Conservation (phyloP, 192 early-diverging fungal genomes). For the Umbelopsis ramanniana region DNA sequence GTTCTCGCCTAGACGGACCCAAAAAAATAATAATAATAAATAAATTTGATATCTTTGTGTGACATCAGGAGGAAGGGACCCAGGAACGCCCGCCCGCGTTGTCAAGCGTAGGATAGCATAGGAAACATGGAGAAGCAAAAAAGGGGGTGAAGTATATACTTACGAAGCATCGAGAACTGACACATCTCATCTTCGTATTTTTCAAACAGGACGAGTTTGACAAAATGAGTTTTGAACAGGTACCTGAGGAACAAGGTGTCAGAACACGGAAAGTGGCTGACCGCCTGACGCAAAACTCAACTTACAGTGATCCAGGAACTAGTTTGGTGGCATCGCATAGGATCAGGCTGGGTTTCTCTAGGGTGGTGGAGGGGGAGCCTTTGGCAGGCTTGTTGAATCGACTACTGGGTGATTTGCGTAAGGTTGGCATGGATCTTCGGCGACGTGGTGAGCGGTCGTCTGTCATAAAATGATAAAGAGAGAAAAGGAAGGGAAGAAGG, state of each 20-base stretch:
- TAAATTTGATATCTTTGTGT: constrained; percentile 20
- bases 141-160: neutral
- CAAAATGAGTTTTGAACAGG: constrained; percentile 17
- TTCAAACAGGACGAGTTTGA: constrained; percentile 18
- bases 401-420: constrained; percentile 12
- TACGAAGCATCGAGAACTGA: constrained; percentile 24
- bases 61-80: constrained; percentile 12
- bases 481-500: neutral
- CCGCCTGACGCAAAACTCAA: no score
- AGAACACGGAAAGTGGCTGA: neutral
- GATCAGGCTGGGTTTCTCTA: neutral
- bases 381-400: constrained; percentile 4
- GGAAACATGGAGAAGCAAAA: neutral
- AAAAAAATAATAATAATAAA: constrained; percentile 3
- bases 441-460: neutral
- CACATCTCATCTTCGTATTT: constrained; percentile 20
- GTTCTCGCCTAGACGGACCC: neutral
- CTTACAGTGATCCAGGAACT: constrained; percentile 13
- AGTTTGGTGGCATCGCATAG: constrained; percentile 6
- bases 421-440: constrained; percentile 12
- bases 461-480: constrained; percentile 1
- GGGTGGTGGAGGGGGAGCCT: neutral
- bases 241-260: neutral
- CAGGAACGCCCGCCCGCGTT: constrained; percentile 20
- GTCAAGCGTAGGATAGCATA: constrained; percentile 7